A percentile compares a stretch with the other conserved stretches of the same genome.
Evolutionary conservation across 306 rosid genomes (phyloP).

Genomic region (Malus asiatica): DNA sequence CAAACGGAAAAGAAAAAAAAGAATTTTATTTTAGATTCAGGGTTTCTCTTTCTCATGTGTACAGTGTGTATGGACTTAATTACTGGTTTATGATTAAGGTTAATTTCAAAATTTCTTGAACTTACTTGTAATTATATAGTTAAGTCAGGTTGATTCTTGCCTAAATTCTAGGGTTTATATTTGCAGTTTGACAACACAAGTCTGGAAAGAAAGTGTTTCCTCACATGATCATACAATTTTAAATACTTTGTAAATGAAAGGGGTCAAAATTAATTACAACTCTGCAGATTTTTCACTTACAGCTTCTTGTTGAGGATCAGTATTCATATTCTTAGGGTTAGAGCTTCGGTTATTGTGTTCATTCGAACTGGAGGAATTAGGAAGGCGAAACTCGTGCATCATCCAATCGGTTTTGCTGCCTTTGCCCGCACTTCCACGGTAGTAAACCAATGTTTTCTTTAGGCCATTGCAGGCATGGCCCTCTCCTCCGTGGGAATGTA

Average conservation of each 20-base stretch:
- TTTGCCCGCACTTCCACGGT: slow-evolving; percentile 84
- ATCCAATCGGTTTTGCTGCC: slow-evolving; percentile 97
- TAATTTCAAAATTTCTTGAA: background rate
- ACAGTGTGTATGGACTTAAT: background rate
- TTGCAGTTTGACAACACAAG: background rate
- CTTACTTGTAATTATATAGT: background rate
- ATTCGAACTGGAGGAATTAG: slow-evolving; percentile 11
- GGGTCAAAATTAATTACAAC: background rate
- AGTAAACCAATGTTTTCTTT: slow-evolving; percentile 82
- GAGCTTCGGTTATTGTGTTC: background rate
- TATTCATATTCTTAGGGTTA: background rate
- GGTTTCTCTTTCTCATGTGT: background rate
- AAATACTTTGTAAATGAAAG: background rate
- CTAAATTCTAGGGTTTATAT: background rate
- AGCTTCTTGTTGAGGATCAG: slow-evolving; percentile 47
- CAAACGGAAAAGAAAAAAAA: background rate
- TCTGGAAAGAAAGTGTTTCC: background rate
- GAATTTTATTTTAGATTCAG: background rate
- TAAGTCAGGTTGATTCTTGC: background rate
- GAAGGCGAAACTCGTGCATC: slow-evolving; percentile 98
- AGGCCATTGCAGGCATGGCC: slow-evolving; percentile 61
- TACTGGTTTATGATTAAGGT: background rate
- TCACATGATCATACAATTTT: background rate
- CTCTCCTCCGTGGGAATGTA: slow-evolving; percentile 32
- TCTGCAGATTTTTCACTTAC: slow-evolving; percentile 28